Percentiles rank a stretch among this genome's conserved stretches.
These are phyloP conservation scores for Obelidium mucronatum DNA, from an alignment of 192 early-diverging fungal genomes.

Conservation along the genomic window DNA sequence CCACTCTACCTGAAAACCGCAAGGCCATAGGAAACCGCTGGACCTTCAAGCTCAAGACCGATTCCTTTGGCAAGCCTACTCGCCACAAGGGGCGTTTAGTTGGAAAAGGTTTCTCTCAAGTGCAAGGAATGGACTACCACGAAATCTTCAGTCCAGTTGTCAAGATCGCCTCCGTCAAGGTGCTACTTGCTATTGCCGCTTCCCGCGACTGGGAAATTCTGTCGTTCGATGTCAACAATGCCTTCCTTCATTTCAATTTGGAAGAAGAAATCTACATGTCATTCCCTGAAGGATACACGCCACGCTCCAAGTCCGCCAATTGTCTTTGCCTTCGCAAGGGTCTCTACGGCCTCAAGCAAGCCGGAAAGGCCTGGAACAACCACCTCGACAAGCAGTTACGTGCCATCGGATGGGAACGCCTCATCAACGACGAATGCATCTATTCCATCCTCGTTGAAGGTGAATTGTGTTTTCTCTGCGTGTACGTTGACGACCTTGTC, in stretches of 20 bases:
- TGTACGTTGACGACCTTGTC: conserved; percentile 24
- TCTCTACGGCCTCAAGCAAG: conserved; percentile 23
- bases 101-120: conserved; percentile 42
- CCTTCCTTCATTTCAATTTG: background rate
- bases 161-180: background rate
- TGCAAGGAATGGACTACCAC: conserved; percentile 31
- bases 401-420: background rate
- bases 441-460: background rate
- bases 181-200: background rate
- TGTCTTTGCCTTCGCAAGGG: background rate
- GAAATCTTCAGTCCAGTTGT: conserved; percentile 39
- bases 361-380: conserved; percentile 22
- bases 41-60: conserved; percentile 26
- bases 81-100: conserved; percentile 42
- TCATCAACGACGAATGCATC: conserved; percentile 12
- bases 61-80: conserved; percentile 12
- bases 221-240: background rate
- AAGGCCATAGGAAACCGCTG: too few species aligned
- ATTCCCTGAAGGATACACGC: background rate
- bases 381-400: background rate
- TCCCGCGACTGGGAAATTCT: background rate
- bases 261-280: background rate
- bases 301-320: background rate
- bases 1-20: too few species aligned
- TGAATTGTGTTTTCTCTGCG: background rate